phyloP scores from a whole-genome alignment of 2,329 filamentous ascomycete species.

The Talaromyces sp. region DNA sequence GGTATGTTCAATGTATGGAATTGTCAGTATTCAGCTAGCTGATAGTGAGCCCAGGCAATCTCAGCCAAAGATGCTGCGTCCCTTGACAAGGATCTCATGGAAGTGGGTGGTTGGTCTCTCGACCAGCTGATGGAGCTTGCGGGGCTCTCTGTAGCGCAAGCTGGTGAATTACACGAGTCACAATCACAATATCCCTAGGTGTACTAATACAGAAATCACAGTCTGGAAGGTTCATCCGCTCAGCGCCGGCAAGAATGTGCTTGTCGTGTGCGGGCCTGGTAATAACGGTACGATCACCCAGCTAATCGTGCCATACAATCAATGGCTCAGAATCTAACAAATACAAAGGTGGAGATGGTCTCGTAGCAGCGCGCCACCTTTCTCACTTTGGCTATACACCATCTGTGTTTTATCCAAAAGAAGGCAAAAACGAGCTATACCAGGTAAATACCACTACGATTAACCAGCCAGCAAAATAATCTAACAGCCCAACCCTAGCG shows the following conservation, averaged over 20 bases:
- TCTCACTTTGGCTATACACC: constrained; percentile 90
- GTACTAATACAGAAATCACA: constrained; percentile 37
- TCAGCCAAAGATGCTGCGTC: constrained; percentile 84
- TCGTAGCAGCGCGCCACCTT: constrained; percentile 91
- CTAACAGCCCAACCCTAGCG: constrained; percentile 55
- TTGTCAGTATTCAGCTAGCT: background rate
- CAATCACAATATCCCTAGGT: background rate
- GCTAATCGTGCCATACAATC: background rate
- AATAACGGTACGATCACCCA: constrained; percentile 57
- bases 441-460: constrained; percentile 55
- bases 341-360: constrained; percentile 79
- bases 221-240: constrained; percentile 84
- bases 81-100: constrained; percentile 93
- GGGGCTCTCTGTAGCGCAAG: constrained; percentile 89
- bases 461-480: background rate
- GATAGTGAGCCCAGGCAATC: constrained; percentile 65
- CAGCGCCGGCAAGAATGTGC: constrained; percentile 68
- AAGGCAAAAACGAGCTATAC: constrained; percentile 87
- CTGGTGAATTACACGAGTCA: constrained; percentile 56
- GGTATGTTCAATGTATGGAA: constrained; percentile 25
- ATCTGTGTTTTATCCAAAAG: constrained; percentile 89
- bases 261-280: constrained; percentile 88
- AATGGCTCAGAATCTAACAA: background rate
- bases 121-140: constrained; percentile 98
- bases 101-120: constrained; percentile 80